Evolutionary conservation across 208 protist genomes (phyloP).

Genomic region (Acanthamoeba sp.): DNA sequence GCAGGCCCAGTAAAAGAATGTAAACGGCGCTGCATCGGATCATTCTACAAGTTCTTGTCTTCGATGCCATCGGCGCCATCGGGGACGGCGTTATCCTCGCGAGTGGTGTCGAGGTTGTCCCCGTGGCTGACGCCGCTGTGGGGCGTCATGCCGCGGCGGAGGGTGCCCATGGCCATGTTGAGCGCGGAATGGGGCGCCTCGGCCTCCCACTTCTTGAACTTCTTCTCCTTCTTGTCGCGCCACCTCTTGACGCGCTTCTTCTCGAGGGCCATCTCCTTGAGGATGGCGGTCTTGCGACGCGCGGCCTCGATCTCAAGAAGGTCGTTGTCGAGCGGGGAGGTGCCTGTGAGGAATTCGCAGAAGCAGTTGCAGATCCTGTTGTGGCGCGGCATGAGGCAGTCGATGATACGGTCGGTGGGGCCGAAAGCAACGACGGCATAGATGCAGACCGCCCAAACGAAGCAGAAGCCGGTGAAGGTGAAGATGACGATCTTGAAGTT

Average conservation of each 20-base stretch:
- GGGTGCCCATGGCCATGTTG: neutral
- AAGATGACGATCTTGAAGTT: constrained; percentile 7
- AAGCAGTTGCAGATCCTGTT: neutral
- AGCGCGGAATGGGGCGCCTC: neutral
- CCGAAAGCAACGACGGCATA: neutral
- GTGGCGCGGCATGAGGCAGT: neutral
- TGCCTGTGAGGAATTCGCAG: constrained; percentile 29
- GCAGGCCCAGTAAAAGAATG: too few relatives aligned
- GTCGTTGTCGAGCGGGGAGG: constrained; percentile 18
- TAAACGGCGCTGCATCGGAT: too few relatives aligned
- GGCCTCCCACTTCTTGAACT: neutral
- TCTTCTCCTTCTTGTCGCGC: constrained; percentile 13
- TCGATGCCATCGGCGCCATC: neutral
- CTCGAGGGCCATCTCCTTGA: constrained; percentile 13
- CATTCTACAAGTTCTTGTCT: neutral
- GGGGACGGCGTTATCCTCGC: neutral
- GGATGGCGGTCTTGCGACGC: neutral
- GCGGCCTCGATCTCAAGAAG: constrained; percentile 16
- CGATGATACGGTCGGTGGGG: neutral
- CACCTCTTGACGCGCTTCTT: constrained; percentile 33
- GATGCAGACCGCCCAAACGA: constrained; percentile 1
- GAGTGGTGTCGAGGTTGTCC: neutral
- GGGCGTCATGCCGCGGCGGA: neutral
- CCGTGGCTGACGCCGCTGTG: neutral
- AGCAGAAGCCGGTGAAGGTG: constrained; percentile 4